phyloP scores from a whole-genome alignment of 345 rosid species.

The Euclidium syriacum region DNA sequence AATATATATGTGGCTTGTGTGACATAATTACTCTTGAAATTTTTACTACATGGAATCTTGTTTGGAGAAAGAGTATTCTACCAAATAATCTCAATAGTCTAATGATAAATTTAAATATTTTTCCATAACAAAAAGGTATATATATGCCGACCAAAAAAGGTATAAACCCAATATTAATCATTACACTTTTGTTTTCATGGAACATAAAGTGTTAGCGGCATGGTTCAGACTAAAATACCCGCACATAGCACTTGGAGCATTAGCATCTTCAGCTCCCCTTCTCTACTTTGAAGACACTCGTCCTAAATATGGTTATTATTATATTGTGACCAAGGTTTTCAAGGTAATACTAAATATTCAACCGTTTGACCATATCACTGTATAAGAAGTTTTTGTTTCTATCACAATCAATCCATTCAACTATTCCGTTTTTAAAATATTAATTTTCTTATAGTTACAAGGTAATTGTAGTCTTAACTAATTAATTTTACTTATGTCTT shows the following conservation, averaged over 20 bases:
- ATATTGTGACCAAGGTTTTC: conserved; percentile 45
- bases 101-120: background rate
- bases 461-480: background rate
- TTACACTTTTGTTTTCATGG: background rate
- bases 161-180: too few species aligned
- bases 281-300: conserved; percentile 47
- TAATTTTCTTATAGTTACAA: background rate
- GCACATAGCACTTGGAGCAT: conserved; percentile 53
- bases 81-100: background rate
- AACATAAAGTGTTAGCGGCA: conserved; percentile 49
- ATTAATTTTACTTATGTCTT: background rate
- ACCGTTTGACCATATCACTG: background rate
- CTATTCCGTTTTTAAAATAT: background rate
- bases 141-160: too few species aligned
- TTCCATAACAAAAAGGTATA: too few species aligned
- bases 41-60: background rate
- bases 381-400: background rate
- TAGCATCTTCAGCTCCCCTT: conserved; percentile 72
- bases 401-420: background rate
- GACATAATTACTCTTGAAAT: background rate
- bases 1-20: background rate
- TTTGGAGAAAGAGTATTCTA: background rate
- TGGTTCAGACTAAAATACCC: conserved; percentile 76
- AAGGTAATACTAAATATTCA: conserved; percentile 26
- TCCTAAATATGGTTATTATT: conserved; percentile 43